Evolutionary conservation across 2,329 filamentous ascomycete genomes (phyloP).

Genomic region (Ophiostoma ips): DNA sequence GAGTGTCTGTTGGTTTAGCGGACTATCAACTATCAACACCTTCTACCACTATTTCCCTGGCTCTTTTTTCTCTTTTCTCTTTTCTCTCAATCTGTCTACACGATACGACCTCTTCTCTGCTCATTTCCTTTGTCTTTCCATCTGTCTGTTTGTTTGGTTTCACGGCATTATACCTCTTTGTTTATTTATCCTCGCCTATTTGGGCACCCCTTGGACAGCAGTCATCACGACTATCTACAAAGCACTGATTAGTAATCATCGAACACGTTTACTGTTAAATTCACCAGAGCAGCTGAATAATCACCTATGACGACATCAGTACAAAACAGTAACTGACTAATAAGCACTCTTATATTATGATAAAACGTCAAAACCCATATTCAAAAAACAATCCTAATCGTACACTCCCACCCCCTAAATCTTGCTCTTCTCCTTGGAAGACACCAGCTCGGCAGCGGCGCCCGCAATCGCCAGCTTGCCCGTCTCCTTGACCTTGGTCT

Average conservation of each 20-base stretch:
- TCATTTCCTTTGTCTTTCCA: not conserved
- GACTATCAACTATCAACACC: not conserved
- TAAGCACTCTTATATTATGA: no score
- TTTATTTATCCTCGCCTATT: not conserved
- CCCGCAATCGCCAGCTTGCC: conserved; percentile 77
- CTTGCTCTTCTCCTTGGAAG: conserved; percentile 19
- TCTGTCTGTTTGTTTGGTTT: not conserved
- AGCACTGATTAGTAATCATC: no score
- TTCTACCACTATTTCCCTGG: not conserved
- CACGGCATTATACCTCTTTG: not conserved
- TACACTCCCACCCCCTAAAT: conserved; percentile 8
- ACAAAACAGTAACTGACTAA: no score
- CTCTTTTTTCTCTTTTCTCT: not conserved
- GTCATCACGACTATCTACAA: no score
- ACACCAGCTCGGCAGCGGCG: conserved; percentile 62
- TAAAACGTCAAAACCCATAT: no score
- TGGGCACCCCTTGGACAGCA: no score
- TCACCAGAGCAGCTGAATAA: no score
- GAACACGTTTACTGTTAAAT: no score
- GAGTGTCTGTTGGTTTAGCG: conserved; percentile 28
- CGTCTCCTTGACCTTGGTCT: conserved; percentile 81
- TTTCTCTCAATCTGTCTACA: no score
- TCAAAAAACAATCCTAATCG: not conserved
- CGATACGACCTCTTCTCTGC: not conserved
- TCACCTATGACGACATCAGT: no score